Evolutionary conservation across 106 monocot genomes (phyloP).

Genomic region (Triglochin maritima): DNA sequence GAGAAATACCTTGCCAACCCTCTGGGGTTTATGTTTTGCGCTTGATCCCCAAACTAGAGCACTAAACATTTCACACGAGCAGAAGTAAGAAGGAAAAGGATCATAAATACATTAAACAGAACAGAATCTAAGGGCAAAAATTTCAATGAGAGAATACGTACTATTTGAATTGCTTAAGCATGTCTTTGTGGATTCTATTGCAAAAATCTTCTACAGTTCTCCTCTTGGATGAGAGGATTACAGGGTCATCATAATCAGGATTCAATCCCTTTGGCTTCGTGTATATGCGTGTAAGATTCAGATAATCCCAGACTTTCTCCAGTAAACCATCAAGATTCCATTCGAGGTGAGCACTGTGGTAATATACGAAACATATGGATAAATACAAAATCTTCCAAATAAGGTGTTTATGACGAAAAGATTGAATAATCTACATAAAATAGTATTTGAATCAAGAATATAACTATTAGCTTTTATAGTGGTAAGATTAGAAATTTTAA

Average conservation of each 20-base stretch:
- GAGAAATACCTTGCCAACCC: constrained; percentile 73
- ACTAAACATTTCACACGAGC: constrained; percentile 27
- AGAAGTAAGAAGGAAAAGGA: not conserved
- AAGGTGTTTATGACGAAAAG: not conserved
- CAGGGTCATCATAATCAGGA: constrained; percentile 98
- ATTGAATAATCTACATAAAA: too few species aligned
- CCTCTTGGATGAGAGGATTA: constrained; percentile 83
- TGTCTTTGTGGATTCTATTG: constrained; percentile 90
- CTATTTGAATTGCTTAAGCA: constrained; percentile 99
- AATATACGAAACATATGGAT: not conserved
- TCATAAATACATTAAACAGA: not conserved
- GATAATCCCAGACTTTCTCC: constrained; percentile 93
- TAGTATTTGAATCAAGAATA: too few species aligned
- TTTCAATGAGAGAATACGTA: constrained; percentile 14
- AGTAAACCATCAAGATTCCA: constrained; percentile 97
- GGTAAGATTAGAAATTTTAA: too few species aligned
- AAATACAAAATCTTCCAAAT: not conserved
- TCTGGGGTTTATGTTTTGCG: constrained; percentile 92
- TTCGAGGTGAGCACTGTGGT: constrained; percentile 73
- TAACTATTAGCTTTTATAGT: too few species aligned
- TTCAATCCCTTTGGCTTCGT: constrained; percentile 97
- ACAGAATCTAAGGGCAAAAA: not conserved
- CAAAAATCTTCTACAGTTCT: constrained; percentile 80
- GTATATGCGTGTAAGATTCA: constrained; percentile 81
- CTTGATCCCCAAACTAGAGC: constrained; percentile 98